Evolutionary conservation across 2,329 filamentous ascomycete species (phyloP), one percentile per base, ranked within the genome.

Genomic region (Diaporthe helianthi): DNA sequence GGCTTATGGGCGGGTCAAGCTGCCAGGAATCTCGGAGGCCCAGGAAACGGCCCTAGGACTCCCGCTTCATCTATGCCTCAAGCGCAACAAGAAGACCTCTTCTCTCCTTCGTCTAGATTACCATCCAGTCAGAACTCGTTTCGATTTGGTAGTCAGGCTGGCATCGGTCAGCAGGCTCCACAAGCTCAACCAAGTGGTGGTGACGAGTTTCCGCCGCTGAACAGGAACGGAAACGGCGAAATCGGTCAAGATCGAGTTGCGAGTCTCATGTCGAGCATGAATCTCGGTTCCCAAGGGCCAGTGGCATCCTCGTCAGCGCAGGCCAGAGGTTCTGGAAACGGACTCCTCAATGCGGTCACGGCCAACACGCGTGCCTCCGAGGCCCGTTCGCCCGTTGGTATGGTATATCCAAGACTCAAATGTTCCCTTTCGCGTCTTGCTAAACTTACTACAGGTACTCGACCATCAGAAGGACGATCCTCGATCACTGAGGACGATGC

Each of bases 151-250:
- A 84, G 78, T 73, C 85, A 86, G 73, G 79, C 76, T 51, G 82
- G 69, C 64, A 76, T 76, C 29, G 74, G 79, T 19, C 81, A 83
- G 71, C 81, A 83, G 71, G 76, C 85, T 61, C 77, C 83, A 7
- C 86, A 87, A 73, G 76, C 80, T 55, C 85, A 84, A 65, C 76
- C 82, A 3, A 84, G 77, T 65, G 83, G 80, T 67, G 83, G 83
- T 52, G 89, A 90, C 61, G 89, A 90, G 22, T 90, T 90, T 67
- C 88, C 88, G 7, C 88, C 89, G 22, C 77, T 90, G 67, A 89
- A 86, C 73, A 81, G 87, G 71, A 84, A 85, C 52, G 82, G 81
- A 41, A 87, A 86, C 72, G 86, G 87, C 26, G 87, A 90, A 36
- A 84, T 89, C 65, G 84, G 83, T 10, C 85, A 86, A 71, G 87